These are phyloP conservation scores for Vicia villosa DNA, from an alignment of 306 rosid genomes.

Conservation along the genomic window DNA sequence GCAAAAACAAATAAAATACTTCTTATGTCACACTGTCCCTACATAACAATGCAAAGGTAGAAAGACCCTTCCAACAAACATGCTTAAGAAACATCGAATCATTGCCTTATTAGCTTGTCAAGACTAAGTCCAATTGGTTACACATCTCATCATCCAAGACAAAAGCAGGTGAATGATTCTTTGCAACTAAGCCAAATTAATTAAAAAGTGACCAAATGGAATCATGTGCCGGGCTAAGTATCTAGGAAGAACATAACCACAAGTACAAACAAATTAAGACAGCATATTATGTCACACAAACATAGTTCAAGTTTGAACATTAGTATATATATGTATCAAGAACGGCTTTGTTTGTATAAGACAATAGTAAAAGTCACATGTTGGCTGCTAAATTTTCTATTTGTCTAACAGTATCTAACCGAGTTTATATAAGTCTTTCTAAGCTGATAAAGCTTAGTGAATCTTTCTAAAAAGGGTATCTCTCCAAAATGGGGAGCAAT, in stretches of 20 bases:
- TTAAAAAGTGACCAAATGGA: conserved; percentile 14
- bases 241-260: conserved; percentile 17
- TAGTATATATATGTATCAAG: conserved; percentile 27
- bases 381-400: conserved; percentile 35
- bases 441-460: conserved; percentile 29
- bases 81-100: conserved; percentile 31
- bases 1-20: conserved; percentile 5
- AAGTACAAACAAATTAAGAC: conserved; percentile 33
- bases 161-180: conserved; percentile 40
- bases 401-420: conserved; percentile 31
- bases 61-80: conserved; percentile 25
- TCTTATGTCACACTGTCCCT: conserved; percentile 35
- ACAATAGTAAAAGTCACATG: conserved; percentile 39
- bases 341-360: conserved; percentile 32
- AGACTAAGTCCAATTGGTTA: conserved; percentile 19
- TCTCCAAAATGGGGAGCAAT: conserved; percentile 58
- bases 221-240: conserved; percentile 12
- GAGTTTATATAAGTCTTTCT: conserved; percentile 32
- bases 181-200: conserved; percentile 41
- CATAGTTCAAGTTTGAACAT: conserved; percentile 39
- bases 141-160: conserved; percentile 28
- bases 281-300: conserved; percentile 35
- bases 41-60: conserved; percentile 39
- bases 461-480: conserved; percentile 1
- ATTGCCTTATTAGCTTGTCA: conserved; percentile 31